Conservation (phyloP, 2,329 filamentous ascomycete genomes). For the Claviceps spartinae region DNA sequence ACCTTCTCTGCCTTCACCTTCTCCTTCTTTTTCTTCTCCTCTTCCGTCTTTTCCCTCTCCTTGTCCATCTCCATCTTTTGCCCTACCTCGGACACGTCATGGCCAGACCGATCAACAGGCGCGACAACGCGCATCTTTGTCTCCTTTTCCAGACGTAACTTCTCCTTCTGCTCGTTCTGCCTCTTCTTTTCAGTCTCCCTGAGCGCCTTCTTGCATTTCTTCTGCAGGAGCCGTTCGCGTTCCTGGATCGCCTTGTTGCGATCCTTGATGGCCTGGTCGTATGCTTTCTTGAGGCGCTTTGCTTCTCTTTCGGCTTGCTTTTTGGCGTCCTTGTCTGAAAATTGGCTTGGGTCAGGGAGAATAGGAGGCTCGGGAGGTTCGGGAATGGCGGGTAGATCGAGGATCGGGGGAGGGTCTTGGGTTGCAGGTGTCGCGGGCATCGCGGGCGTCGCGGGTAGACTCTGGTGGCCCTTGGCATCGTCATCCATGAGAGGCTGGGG, state of each 20-base stretch:
- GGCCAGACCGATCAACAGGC: too few species aligned
- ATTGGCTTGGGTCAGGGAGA: constrained; percentile 40
- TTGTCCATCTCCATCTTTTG: constrained; percentile 7
- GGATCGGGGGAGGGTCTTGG: neutral
- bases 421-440: neutral
- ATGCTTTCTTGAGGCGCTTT: constrained; percentile 46
- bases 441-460: too few species aligned
- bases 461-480: neutral
- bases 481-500: constrained; percentile 21
- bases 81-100: too few species aligned
- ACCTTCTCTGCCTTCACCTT: constrained; percentile 20
- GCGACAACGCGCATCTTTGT: neutral
- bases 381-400: constrained; percentile 29
- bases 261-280: constrained; percentile 53
- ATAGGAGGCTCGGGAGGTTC: constrained; percentile 32
- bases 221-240: constrained; percentile 30
- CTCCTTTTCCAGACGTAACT: constrained; percentile 17
- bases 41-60: constrained; percentile 16
- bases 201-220: constrained; percentile 20
- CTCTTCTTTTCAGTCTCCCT: constrained; percentile 27
- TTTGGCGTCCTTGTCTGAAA: constrained; percentile 49
- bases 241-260: constrained; percentile 51
- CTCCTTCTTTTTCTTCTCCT: neutral
- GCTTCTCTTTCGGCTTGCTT: constrained; percentile 59
- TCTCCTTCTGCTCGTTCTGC: constrained; percentile 27